phyloP scores from a whole-genome alignment of 768 basidiomycete species.

The Suillus brevipes region DNA sequence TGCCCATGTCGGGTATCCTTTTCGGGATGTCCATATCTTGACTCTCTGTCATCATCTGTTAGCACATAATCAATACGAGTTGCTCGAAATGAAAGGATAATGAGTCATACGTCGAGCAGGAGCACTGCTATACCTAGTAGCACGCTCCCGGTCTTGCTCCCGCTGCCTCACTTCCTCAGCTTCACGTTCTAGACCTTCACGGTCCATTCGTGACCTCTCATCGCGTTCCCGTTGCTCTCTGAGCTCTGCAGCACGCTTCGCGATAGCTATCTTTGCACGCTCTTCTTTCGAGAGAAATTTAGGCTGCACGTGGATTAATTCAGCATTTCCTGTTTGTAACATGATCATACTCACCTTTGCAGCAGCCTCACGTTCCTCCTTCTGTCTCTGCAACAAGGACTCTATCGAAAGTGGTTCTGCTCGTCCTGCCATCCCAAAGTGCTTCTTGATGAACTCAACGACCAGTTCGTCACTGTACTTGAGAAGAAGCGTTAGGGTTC shows the following conservation, averaged over 20 bases:
- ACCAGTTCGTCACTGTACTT: slow-evolving; percentile 12
- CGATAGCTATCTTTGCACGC: slow-evolving; percentile 84
- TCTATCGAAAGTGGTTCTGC: slow-evolving; percentile 87
- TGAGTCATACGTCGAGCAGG: slow-evolving; percentile 34
- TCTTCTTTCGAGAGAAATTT: slow-evolving; percentile 94
- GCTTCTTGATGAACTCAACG: background rate
- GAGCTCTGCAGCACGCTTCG: slow-evolving; percentile 83
- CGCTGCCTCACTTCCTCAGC: slow-evolving; percentile 66
- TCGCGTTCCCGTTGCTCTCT: slow-evolving; percentile 66
- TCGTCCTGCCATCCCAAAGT: slow-evolving; percentile 44
- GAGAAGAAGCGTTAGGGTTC: slow-evolving; percentile 12
- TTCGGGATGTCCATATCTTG: slow-evolving; percentile 52
- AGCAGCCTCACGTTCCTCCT: slow-evolving; percentile 84
- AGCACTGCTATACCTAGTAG: slow-evolving; percentile 43
- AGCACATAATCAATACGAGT: slow-evolving; percentile 11
- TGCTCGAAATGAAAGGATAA: background rate
- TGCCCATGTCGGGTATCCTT: slow-evolving; percentile 44
- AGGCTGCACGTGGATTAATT: slow-evolving; percentile 52
- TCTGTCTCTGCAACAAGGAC: slow-evolving; percentile 81
- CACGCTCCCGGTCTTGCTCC: slow-evolving; percentile 40
- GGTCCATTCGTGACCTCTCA: slow-evolving; percentile 57
- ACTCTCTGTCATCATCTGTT: slow-evolving; percentile 47
- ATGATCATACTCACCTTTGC: slow-evolving; percentile 62
- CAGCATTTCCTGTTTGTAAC: background rate
- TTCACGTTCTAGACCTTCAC: slow-evolving; percentile 73